Evolutionary conservation across 2,329 filamentous ascomycete species (phyloP).

Genomic region (Leptographium procerum): DNA sequence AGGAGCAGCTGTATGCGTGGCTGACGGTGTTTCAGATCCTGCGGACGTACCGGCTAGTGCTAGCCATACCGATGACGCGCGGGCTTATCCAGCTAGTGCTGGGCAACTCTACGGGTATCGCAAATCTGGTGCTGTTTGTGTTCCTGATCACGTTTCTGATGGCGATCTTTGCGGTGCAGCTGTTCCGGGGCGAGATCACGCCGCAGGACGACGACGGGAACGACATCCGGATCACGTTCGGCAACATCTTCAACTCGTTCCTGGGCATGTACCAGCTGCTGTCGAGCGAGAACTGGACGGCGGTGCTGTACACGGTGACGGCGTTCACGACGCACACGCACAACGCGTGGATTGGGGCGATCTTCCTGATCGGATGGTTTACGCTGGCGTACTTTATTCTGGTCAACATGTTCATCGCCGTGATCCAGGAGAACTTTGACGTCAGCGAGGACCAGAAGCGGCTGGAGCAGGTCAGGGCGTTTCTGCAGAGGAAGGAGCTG

Average conservation of each 20-base stretch:
- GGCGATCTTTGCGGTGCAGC: conserved; percentile 83
- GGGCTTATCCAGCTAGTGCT: conserved; percentile 81
- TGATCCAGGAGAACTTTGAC: conserved; percentile 99
- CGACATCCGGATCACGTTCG: conserved; percentile 63
- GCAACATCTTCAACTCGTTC: conserved; percentile 89
- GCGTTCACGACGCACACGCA: conserved; percentile 50
- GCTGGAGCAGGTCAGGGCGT: conserved; percentile 88
- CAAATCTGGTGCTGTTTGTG: conserved; percentile 91
- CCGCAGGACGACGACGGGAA: conserved; percentile 48
- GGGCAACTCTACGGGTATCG: conserved; percentile 81
- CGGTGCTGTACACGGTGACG: conserved; percentile 73
- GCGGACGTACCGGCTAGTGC: conserved; percentile 80
- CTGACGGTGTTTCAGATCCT: conserved; percentile 88
- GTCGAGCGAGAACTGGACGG: conserved; percentile 94
- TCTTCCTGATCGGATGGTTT: conserved; percentile 91
- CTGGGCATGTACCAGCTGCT: conserved; percentile 96
- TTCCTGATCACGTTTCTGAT: conserved; percentile 91
- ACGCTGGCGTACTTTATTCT: conserved; percentile 91
- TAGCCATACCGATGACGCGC: conserved; percentile 78
- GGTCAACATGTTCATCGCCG: conserved; percentile 99
- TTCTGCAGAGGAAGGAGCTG: conserved; percentile 81
- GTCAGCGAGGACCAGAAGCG: conserved; percentile 98
- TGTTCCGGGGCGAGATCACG: conserved; percentile 81
- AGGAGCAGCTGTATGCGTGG: conserved; percentile 68
- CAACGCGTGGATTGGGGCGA: conserved; percentile 85